Percentiles rank a stretch among this genome's conserved stretches.
Conservation (phyloP, 2,329 filamentous ascomycete species). For the Neopestalotiopsis sp. region DNA sequence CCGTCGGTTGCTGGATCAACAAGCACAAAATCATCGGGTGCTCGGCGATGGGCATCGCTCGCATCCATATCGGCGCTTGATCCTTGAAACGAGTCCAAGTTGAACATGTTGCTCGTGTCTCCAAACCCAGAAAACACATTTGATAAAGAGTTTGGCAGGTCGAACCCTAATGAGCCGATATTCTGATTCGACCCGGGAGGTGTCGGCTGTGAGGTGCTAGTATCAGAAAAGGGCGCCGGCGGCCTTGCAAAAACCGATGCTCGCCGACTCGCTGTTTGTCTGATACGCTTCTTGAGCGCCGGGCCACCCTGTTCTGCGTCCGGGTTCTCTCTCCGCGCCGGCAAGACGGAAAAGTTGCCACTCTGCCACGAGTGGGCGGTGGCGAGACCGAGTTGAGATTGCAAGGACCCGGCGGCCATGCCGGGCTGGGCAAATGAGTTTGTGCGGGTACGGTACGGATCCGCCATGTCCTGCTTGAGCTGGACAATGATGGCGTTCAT, state of each 20-base stretch:
- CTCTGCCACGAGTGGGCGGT: constrained; percentile 2
- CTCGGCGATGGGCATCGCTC: constrained; percentile 11
- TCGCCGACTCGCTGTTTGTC: constrained; percentile 33
- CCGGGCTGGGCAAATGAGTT: constrained; percentile 21
- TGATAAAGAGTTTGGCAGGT: constrained; percentile 26
- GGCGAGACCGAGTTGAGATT: background rate
- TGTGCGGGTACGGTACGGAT: constrained; percentile 12
- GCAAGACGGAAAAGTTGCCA: constrained; percentile 32
- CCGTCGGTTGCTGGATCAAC: constrained; percentile 30
- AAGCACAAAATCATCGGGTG: constrained; percentile 32
- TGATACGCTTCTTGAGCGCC: constrained; percentile 35
- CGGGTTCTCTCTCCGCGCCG: constrained; percentile 37
- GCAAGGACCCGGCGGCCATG: background rate
- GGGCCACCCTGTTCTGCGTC: constrained; percentile 31
- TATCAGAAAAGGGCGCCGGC: constrained; percentile 34
- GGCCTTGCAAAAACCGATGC: constrained; percentile 39
- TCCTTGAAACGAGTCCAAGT: constrained; percentile 35
- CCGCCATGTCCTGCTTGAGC: constrained; percentile 41
- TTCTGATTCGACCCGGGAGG: constrained; percentile 24
- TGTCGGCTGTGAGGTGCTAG: constrained; percentile 26
- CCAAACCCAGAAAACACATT: constrained; percentile 33
- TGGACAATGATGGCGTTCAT: constrained; percentile 59
- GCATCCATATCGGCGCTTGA: constrained; percentile 35
- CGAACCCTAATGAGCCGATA: constrained; percentile 20
- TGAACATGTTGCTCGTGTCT: constrained; percentile 25